phyloP scores from a whole-genome alignment of 2,329 filamentous ascomycete genomes.

The Monascus ruber region DNA sequence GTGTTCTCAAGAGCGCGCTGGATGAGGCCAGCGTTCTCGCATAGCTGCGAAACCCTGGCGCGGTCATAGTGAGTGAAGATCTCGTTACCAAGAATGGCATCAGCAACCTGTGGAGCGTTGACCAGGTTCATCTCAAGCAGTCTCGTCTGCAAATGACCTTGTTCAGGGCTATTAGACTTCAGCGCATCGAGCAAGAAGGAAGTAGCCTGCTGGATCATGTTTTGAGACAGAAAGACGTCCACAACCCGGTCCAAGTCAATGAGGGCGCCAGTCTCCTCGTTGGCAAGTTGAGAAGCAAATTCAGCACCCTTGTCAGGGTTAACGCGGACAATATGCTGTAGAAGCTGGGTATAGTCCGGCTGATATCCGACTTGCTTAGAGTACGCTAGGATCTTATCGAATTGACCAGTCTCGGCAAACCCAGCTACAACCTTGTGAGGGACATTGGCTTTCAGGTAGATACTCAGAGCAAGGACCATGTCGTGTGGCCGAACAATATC shows the following conservation, averaged over 20 bases:
- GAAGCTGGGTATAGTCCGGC: conserved; percentile 85
- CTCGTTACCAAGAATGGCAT: conserved; percentile 93
- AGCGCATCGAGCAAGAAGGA: conserved; percentile 95
- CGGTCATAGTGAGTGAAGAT: conserved; percentile 99
- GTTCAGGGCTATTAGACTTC: conserved; percentile 88
- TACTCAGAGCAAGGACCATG: conserved; percentile 69
- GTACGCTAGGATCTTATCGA: conserved; percentile 93
- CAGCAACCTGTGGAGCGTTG: conserved; percentile 92
- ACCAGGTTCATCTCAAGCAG: conserved; percentile 96
- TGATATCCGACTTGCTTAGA: conserved; percentile 74
- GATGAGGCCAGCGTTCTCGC: conserved; percentile 80
- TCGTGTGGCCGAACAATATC: conserved; percentile 88
- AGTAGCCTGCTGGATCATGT: conserved; percentile 94
- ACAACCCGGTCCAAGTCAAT: conserved; percentile 91
- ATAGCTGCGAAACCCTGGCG: conserved; percentile 74
- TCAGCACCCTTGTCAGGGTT: conserved; percentile 91
- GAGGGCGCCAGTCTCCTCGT: conserved; percentile 73
- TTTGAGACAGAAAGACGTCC: conserved; percentile 95
- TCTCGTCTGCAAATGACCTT: conserved; percentile 85
- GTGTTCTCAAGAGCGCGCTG: conserved; percentile 90
- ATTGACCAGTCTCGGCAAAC: conserved; percentile 90
- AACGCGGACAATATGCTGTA: conserved; percentile 83
- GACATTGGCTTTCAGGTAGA: conserved; percentile 84
- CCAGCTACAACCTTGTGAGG: conserved; percentile 91
- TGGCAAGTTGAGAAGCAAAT: conserved; percentile 85